Evolutionary conservation across 352 stramenopile species (phyloP).

Genomic region (Pythium coloratum): DNA sequence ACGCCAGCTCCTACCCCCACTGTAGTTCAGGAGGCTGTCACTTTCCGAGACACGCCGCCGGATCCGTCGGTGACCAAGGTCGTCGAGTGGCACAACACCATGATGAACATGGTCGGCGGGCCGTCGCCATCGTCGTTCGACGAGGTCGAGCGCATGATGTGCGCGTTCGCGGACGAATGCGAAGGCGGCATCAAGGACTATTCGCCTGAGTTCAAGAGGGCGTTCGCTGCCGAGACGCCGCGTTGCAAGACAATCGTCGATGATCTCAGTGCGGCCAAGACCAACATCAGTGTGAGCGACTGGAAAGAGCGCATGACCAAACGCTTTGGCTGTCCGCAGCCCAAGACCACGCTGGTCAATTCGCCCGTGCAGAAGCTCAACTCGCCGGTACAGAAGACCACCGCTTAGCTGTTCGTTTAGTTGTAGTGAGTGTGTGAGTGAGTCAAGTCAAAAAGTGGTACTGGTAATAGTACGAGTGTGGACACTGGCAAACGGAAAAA

Average conservation of each 20-base stretch:
- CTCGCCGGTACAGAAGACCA: conserved; percentile 14
- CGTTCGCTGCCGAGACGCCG: conserved; percentile 19
- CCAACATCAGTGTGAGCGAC: conserved; percentile 19
- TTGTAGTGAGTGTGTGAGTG: not conserved
- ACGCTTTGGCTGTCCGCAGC: conserved; percentile 24
- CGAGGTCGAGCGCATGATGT: conserved; percentile 27
- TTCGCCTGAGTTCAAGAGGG: conserved; percentile 29
- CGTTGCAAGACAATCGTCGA: conserved; percentile 32
- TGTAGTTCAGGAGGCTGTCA: conserved; percentile 3
- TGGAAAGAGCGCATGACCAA: conserved; percentile 28
- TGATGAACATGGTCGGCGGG: conserved; percentile 16
- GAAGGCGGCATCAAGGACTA: conserved; percentile 30
- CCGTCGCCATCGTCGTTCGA: conserved; percentile 11
- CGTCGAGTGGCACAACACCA: conserved; percentile 11
- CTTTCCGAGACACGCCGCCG: conserved; percentile 5
- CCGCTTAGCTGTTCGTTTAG: not conserved
- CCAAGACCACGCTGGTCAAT: not conserved
- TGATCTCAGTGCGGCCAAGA: conserved; percentile 14
- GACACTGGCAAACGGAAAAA: not conserved
- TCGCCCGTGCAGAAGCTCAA: not conserved
- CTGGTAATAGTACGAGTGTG: not conserved
- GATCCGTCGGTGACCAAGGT: conserved; percentile 20
- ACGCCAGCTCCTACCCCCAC: not conserved
- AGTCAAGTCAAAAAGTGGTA: not conserved
- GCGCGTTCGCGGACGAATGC: conserved; percentile 30